Evolutionary conservation across 306 rosid genomes (phyloP).

Genomic region (Citrullus mucosospermus): DNA sequence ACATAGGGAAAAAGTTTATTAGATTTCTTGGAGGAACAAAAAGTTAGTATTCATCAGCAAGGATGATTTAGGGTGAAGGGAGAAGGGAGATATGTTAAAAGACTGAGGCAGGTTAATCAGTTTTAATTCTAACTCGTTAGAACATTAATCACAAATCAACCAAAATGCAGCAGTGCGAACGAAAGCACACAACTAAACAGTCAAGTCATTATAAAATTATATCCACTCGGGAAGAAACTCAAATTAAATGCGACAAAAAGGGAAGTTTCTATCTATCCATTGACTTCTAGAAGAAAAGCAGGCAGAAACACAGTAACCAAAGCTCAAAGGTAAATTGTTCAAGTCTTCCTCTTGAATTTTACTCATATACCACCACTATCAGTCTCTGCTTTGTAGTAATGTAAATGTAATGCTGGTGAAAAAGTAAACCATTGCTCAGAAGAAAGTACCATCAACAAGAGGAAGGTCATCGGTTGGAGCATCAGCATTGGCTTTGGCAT

Average conservation of each 20-base stretch:
- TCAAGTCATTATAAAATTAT: background rate
- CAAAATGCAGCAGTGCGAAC: background rate
- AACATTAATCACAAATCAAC: background rate
- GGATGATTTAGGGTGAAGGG: background rate
- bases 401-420: background rate
- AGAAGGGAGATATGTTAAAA: background rate
- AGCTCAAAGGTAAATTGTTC: background rate
- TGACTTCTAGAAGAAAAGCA: background rate
- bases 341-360: background rate
- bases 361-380: background rate
- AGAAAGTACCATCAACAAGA: conserved; percentile 70
- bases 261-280: background rate
- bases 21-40: background rate
- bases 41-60: background rate
- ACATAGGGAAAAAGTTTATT: background rate
- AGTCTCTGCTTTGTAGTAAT: background rate
- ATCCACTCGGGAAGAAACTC: background rate
- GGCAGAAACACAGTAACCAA: background rate
- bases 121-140: background rate
- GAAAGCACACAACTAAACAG: background rate
- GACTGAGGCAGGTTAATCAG: background rate
- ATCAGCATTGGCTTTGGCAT: conserved; percentile 59
- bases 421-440: background rate
- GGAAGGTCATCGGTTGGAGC: conserved; percentile 80
- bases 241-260: background rate